Evolutionary conservation across 306 rosid species (phyloP), one percentile per base, ranked within the genome.

Genomic region (Cyclanthera cordifolia): DNA sequence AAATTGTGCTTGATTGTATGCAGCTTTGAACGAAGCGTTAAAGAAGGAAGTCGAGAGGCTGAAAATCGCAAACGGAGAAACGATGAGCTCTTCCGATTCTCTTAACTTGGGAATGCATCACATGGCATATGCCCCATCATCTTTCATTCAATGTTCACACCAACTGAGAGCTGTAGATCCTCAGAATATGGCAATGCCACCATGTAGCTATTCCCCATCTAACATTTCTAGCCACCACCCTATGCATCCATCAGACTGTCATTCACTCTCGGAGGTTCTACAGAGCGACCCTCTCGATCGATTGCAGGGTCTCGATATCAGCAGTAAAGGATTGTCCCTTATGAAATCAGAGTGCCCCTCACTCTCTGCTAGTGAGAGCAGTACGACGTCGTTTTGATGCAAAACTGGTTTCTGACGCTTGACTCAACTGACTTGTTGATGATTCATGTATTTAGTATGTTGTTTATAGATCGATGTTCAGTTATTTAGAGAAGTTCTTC

Each of bases 31-130:
- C 21, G 96, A 94, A 8, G 96, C 97, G 4, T 87, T 94, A 72
- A 85, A 88, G 83, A 90, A 88, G 82, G 99, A 94, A 82, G 99
- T 94, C 53, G 97, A 88, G 82, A 85, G 97, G 84, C 97, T 94
- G 58, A 90, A 86, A 79, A 39, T 90, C 37, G 97, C 92, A 67
- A 90, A 97, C 0, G 99, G 99, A 9, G 96, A 94, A 79, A 88
- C 69, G 65, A 83, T 94, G 80, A 84, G 79, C 80, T 82, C 79
- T 34, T 79, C 89, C 8, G 92, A 90, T 23, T 90, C 99, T 45
- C 90, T 85, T 58, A 85, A 80, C 85, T 49, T 88, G 72, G 96
- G 99, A 79, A 88, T 90, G 89, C 90, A 78, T 81, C 90, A 90
- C 69, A 75, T 87, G 86, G 78, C 77, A 34, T 94, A 76, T 58